Conservation (phyloP, 768 basidiomycete genomes). For the Suillus tomentosus region DNA sequence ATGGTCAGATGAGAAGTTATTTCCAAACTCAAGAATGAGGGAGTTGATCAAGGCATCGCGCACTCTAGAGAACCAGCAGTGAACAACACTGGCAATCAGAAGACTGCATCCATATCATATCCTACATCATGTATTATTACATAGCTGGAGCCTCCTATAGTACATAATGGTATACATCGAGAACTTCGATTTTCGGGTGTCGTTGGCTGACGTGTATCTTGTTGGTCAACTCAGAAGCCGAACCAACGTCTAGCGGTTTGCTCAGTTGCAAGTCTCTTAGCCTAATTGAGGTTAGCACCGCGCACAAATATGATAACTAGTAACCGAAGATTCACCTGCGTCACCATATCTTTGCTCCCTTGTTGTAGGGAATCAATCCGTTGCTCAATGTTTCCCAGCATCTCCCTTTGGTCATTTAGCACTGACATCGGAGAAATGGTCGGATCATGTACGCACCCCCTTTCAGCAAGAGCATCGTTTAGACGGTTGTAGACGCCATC, state of each 20-base stretch:
- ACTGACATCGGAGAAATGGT: background rate
- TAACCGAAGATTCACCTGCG: constrained; percentile 45
- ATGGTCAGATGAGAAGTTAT: constrained; percentile 23
- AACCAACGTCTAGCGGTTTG: constrained; percentile 71
- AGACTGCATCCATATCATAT: background rate
- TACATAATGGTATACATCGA: background rate
- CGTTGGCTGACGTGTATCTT: background rate
- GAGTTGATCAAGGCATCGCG: constrained; percentile 2
- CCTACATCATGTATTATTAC: background rate
- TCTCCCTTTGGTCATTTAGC: constrained; percentile 44
- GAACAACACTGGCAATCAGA: background rate
- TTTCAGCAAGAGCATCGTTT: constrained; percentile 57
- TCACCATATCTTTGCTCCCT: constrained; percentile 65
- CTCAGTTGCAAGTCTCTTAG: constrained; percentile 62
- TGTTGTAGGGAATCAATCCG: constrained; percentile 64
- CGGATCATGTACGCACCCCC: constrained; percentile 49
- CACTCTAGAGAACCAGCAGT: background rate
- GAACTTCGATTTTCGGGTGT: background rate
- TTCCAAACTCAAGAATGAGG: constrained; percentile 22
- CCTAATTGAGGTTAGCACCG: constrained; percentile 36
- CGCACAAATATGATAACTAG: too few relatives aligned
- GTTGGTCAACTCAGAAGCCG: constrained; percentile 41
- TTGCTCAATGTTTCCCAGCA: constrained; percentile 61
- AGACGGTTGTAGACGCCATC: constrained; percentile 47
- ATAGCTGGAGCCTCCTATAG: background rate